Evolutionary conservation across 2,329 filamentous ascomycete species (phyloP), one percentile per base, ranked within the genome.

Genomic region (Westerdykella sp.): DNA sequence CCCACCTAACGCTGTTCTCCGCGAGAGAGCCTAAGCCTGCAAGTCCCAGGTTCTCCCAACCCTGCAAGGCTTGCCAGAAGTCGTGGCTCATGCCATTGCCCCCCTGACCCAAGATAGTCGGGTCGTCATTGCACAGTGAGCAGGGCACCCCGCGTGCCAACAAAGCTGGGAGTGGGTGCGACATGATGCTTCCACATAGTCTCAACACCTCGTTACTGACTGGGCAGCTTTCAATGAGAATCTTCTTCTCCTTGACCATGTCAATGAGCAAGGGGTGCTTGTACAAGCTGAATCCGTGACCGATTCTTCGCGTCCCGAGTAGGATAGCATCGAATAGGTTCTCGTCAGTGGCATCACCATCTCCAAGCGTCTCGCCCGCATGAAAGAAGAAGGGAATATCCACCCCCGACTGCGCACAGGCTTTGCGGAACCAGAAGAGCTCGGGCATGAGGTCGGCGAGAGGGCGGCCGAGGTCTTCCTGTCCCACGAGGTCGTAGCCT

Each of bases 321-420:
- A 96, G 71, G 12, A 97, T 77, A 1, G 89, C 89, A 63, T 96
- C 90, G 63, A 89, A 95, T 3, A 97, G 76, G 65, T 96, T 96
- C 49, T 80, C 73, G 58, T 96, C 90, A 0, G 85, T 84, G 15
- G 74, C 75, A 53, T 81, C 83, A 22, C 88, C 89, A 47, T 86
- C 81, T 13, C 87, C 88, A 1, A 95, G 79, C 28, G 82, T 87
- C 68, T 96, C 90, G 51, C 90, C 91, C 0, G 91, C 90, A 64
- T 96, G 90, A 72, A 97, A 94, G 73, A 95, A 95, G 72, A 96
- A 95, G 1, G 91, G 91, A 9, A 98, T 81, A 39, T 88, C 80
- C 31, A 96, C 78, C 2, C 78, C 80, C 57, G 88, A 83, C 59
- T 86, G 76, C 1, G 80, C 78, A 63, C 89, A 96, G 55, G 84